phyloP scores from a whole-genome alignment of 208 protist species.

The Herpetomonas tarakana region DNA sequence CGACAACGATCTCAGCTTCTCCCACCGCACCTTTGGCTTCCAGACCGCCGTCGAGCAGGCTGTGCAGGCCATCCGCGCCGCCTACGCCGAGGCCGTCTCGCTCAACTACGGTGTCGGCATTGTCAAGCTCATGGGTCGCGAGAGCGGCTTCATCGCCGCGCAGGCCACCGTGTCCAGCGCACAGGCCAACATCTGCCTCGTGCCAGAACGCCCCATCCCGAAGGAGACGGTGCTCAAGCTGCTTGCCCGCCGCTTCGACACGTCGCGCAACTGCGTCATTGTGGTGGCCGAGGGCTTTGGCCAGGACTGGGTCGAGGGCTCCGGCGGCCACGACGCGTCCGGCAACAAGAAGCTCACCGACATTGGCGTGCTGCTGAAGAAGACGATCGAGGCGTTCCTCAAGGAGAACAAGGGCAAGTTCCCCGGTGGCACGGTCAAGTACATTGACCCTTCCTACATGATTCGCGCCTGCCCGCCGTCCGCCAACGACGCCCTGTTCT shows the following conservation, averaged over 20 bases:
- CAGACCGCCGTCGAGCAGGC: constrained; percentile 93
- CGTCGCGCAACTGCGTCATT: constrained; percentile 85
- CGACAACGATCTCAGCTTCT: constrained; percentile 95
- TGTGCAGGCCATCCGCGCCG: constrained; percentile 78
- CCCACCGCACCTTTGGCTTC: constrained; percentile 94
- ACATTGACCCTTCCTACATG: constrained; percentile 97
- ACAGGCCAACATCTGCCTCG: constrained; percentile 91
- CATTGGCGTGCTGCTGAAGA: constrained; percentile 89
- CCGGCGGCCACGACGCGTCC: constrained; percentile 78
- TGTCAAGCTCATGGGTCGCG: constrained; percentile 95
- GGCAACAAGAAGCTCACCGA: constrained; percentile 93
- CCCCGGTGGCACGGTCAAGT: constrained; percentile 84
- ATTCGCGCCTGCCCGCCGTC: constrained; percentile 92
- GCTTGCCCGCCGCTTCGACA: constrained; percentile 75
- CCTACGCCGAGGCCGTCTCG: constrained; percentile 89
- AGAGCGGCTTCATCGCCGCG: constrained; percentile 94
- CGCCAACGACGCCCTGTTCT: constrained; percentile 89
- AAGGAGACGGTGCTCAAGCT: constrained; percentile 82
- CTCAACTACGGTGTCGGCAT: constrained; percentile 91
- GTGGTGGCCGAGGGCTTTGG: constrained; percentile 95
- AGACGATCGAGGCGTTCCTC: constrained; percentile 77
- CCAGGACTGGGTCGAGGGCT: constrained; percentile 71
- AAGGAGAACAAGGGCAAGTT: constrained; percentile 67
- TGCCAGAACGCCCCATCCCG: constrained; percentile 89
- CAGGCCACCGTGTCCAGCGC: constrained; percentile 88